A percentile compares a stretch with the other conserved stretches of the same genome.
Conservation (phyloP, 306 rosid species). For the Trifolium dubium region DNA sequence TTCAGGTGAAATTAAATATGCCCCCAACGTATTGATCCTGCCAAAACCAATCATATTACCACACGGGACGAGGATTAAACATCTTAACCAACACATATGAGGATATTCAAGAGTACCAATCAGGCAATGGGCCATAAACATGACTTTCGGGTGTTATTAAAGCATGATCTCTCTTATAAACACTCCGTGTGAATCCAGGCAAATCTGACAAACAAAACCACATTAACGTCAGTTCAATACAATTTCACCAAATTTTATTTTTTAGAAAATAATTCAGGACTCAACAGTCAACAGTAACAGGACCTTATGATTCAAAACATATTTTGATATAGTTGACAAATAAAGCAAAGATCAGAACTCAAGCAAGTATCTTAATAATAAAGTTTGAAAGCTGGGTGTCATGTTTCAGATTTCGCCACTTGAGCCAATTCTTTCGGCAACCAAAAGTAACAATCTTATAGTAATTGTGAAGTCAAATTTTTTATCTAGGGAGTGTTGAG, state of each 20-base stretch:
- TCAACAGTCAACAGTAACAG: constrained; percentile 26
- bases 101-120: constrained; percentile 61
- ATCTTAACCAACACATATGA: constrained; percentile 35
- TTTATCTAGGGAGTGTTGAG: constrained; percentile 5
- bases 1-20: constrained; percentile 82
- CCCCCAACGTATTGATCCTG: constrained; percentile 77
- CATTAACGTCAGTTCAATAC: constrained; percentile 32
- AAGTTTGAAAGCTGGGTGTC: constrained; percentile 25
- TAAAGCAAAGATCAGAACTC: constrained; percentile 1
- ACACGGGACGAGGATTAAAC: constrained; percentile 31
- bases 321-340: not conserved
- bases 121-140: constrained; percentile 84
- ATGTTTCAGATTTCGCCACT: constrained; percentile 10
- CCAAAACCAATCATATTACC: constrained; percentile 47
- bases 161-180: constrained; percentile 83
- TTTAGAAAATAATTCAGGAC: constrained; percentile 25
- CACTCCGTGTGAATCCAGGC: constrained; percentile 98
- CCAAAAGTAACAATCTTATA: constrained; percentile 20
- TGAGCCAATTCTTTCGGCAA: constrained; percentile 8
- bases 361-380: constrained; percentile 21
- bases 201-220: constrained; percentile 62
- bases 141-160: constrained; percentile 92
- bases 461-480: constrained; percentile 1
- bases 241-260: constrained; percentile 1
- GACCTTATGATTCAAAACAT: constrained; percentile 6